Percentiles rank a stretch among this genome's conserved stretches.
These are phyloP conservation scores for Teratosphaeria nubilosa DNA, from an alignment of 2,329 filamentous ascomycete genomes.

Conservation along the genomic window DNA sequence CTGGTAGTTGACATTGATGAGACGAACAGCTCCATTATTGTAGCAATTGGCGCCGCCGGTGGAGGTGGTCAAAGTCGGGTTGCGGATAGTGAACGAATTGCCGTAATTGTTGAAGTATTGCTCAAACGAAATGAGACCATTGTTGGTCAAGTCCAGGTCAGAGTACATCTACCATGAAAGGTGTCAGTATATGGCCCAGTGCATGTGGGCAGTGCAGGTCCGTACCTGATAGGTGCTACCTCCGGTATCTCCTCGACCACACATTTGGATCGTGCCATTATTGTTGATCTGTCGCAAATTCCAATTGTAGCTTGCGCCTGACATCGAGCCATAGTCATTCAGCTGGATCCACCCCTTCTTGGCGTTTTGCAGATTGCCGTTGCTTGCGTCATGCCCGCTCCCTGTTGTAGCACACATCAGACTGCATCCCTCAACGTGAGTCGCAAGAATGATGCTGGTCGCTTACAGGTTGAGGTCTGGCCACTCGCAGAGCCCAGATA, in stretches of 20 bases:
- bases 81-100: constrained; percentile 1
- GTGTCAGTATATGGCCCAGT: neutral
- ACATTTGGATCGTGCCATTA: constrained; percentile 5
- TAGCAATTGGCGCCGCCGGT: constrained; percentile 1
- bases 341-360: constrained; percentile 4
- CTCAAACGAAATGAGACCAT: constrained; percentile 7
- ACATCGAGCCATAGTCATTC: constrained; percentile 2
- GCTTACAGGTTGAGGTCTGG: neutral
- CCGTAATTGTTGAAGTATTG: constrained; percentile 4
- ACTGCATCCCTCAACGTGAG: neutral
- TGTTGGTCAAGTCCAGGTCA: neutral
- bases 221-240: constrained; percentile 2
- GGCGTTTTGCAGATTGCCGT: constrained; percentile 6
- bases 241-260: constrained; percentile 5
- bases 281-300: constrained; percentile 3
- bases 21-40: constrained; percentile 8
- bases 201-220: neutral
- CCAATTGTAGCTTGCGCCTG: constrained; percentile 3
- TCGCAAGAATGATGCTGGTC: neutral
- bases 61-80: neutral
- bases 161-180: neutral
- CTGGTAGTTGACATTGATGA: constrained; percentile 6
- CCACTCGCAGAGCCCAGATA: neutral
- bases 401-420: neutral
- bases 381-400: constrained; percentile 5